These are phyloP conservation scores for Pseudophaeomoniella oleicola DNA, from an alignment of 2,329 filamentous ascomycete genomes.

Conservation along the genomic window DNA sequence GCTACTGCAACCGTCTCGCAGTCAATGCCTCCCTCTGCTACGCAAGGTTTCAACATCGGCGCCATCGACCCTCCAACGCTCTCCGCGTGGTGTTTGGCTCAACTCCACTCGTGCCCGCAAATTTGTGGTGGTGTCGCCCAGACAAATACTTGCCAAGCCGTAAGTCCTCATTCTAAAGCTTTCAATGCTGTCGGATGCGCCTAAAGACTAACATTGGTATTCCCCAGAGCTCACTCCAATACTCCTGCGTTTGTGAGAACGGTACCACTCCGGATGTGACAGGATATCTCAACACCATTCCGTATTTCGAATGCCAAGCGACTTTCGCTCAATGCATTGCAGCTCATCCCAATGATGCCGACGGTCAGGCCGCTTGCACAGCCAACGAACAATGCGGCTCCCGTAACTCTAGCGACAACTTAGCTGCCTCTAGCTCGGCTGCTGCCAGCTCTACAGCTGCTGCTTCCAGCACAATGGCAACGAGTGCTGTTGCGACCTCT, in stretches of 20 bases:
- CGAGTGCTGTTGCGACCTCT: conserved; percentile 15
- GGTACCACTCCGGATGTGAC: conserved; percentile 39
- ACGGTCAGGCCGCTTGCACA: conserved; percentile 34
- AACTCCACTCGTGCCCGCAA: conserved; percentile 44
- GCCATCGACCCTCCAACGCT: conserved; percentile 5
- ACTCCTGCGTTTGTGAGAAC: conserved; percentile 43
- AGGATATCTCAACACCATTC: conserved; percentile 43
- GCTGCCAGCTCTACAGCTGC: conserved; percentile 14
- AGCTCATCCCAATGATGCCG: conserved; percentile 28
- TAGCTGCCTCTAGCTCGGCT: conserved; percentile 15
- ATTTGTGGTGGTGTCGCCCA: conserved; percentile 39
- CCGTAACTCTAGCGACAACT: conserved; percentile 24
- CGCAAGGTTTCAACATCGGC: conserved; percentile 9
- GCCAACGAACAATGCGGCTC: conserved; percentile 36
- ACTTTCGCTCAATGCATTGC: conserved; percentile 36
- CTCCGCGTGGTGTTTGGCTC: conserved; percentile 40
- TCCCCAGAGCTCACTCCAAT: conserved; percentile 34
- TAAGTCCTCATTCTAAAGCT: too few species aligned
- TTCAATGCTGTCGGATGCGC: background rate
- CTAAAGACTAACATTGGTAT: background rate
- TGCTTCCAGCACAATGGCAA: conserved; percentile 18
- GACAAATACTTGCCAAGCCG: conserved; percentile 41
- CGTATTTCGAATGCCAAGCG: conserved; percentile 43
- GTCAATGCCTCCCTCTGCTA: conserved; percentile 11
- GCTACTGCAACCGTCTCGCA: conserved; percentile 12